phyloP scores from a whole-genome alignment of 805 yeast species.

The Saccharomycopsis fodiens region DNA sequence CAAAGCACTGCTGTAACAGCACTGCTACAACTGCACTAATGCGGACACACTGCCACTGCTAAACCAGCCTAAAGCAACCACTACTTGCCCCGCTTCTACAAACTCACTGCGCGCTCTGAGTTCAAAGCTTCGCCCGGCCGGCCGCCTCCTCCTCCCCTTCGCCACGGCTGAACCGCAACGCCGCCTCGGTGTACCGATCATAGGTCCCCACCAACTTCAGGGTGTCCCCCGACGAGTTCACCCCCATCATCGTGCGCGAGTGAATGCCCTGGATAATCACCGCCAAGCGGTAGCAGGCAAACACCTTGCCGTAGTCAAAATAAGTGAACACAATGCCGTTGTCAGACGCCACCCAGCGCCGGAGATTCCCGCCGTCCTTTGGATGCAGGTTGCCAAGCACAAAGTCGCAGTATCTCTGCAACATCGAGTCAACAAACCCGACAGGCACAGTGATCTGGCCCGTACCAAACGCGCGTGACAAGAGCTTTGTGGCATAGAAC shows the following conservation, averaged over 20 bases:
- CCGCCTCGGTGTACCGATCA: constrained; percentile 6
- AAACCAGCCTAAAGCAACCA: too few species aligned
- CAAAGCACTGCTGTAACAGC: too few species aligned
- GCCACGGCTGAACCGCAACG: constrained; percentile 1
- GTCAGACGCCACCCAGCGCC: constrained; percentile 23
- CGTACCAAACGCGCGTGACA: neutral
- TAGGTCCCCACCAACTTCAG: constrained; percentile 1
- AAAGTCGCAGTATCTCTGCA: constrained; percentile 20
- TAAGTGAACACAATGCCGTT: constrained; percentile 17
- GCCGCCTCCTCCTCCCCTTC: neutral
- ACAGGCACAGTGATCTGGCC: constrained; percentile 26
- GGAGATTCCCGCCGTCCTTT: constrained; percentile 13
- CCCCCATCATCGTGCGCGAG: constrained; percentile 12
- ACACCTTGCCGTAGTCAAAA: constrained; percentile 49
- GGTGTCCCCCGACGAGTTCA: constrained; percentile 11
- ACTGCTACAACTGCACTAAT: too few species aligned
- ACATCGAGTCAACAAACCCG: constrained; percentile 19
- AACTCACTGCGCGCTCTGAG: too few species aligned
- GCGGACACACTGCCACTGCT: too few species aligned
- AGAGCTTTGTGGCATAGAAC: constrained; percentile 28
- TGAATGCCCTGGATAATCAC: constrained; percentile 54
- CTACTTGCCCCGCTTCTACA: too few species aligned
- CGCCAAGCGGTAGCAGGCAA: constrained; percentile 45
- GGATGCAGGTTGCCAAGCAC: constrained; percentile 25
- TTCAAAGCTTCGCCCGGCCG: too few species aligned